Conservation (phyloP, 2,329 filamentous ascomycete species). For the Boeremia lycopersici region DNA sequence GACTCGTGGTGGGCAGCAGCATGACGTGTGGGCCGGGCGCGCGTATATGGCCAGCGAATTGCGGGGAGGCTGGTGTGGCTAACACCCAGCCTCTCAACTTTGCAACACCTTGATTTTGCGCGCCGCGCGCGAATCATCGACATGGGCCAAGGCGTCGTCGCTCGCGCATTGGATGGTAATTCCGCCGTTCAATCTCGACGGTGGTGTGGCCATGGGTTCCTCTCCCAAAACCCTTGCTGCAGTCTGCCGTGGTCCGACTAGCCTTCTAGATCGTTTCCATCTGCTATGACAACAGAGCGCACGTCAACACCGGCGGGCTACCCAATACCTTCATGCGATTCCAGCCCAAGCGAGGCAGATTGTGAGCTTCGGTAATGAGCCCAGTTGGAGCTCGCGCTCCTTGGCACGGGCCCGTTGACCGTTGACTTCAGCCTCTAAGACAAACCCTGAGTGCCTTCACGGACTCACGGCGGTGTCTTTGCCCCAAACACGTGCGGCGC, state of each 20-base stretch:
- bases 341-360: background rate
- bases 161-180: background rate
- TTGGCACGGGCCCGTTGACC: background rate
- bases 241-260: too few species aligned
- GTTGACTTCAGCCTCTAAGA: background rate
- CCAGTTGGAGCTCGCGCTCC: background rate
- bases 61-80: conserved; percentile 15
- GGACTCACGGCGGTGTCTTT: background rate
- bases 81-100: conserved; percentile 10
- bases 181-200: background rate
- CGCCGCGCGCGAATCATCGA: conserved; percentile 3
- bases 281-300: too few species aligned
- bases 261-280: too few species aligned
- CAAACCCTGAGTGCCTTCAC: background rate
- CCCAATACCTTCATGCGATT: too few species aligned
- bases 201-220: conserved; percentile 2
- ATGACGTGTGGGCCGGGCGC: conserved; percentile 15
- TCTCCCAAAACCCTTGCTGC: background rate
- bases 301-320: too few species aligned
- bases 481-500: conserved; percentile 2
- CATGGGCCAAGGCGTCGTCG: background rate
- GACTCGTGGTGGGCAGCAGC: conserved; percentile 10
- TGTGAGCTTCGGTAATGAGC: background rate
- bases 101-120: conserved; percentile 7
- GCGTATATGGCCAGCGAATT: conserved; percentile 2